phyloP scores from a whole-genome alignment of 176 grass and related monocot species.

The Typha latifolia region DNA sequence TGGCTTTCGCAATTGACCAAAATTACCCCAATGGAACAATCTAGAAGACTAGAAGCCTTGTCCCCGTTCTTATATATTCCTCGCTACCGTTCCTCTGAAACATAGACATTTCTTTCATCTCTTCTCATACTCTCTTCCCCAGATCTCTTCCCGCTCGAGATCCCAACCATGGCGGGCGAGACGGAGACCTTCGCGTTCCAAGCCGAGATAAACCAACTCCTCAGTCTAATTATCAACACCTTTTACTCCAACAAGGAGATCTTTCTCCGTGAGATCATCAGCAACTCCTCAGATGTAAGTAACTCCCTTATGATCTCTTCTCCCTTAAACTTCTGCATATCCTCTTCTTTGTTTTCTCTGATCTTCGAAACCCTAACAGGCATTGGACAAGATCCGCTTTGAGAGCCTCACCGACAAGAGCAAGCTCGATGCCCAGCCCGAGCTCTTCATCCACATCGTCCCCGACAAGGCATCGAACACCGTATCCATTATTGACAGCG shows the following conservation, averaged over 20 bases:
- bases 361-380: constrained; percentile 3
- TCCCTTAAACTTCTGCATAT: background rate
- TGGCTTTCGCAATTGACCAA: too few species aligned
- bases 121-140: too few species aligned
- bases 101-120: background rate
- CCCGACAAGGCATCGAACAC: constrained; percentile 33
- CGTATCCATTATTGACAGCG: constrained; percentile 31
- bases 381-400: constrained; percentile 32
- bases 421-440: constrained; percentile 31
- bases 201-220: constrained; percentile 33
- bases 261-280: constrained; percentile 33
- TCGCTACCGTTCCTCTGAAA: background rate
- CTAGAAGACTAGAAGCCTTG: too few species aligned
- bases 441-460: constrained; percentile 32
- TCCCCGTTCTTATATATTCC: too few species aligned
- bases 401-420: constrained; percentile 39
- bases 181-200: constrained; percentile 36
- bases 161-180: constrained; percentile 8
- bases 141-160: too few species aligned
- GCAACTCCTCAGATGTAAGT: constrained; percentile 33
- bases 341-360: background rate
- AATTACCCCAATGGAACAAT: too few species aligned
- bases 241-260: constrained; percentile 40
- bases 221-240: constrained; percentile 35
- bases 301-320: background rate